Evolutionary conservation across 768 basidiomycete species (phyloP).

Genomic region (Boletus barrowsii): DNA sequence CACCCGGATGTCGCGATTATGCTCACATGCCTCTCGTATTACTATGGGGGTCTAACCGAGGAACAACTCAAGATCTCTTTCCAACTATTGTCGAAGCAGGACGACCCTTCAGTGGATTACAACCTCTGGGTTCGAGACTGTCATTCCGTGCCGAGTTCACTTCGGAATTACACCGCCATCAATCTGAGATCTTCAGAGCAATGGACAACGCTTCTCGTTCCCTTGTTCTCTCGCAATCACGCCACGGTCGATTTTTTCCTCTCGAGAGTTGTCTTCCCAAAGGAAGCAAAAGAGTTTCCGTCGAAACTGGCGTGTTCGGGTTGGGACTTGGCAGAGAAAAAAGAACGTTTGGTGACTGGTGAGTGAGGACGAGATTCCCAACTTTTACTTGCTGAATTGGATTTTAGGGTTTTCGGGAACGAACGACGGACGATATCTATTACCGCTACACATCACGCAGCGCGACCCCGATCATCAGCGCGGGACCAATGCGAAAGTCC

Average conservation of each 20-base stretch:
- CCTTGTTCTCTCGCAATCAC: slow-evolving; percentile 36
- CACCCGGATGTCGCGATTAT: slow-evolving; percentile 48
- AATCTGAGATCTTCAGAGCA: slow-evolving; percentile 41
- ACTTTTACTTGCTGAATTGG: neutral
- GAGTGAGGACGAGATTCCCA: neutral
- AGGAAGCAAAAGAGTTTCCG: slow-evolving; percentile 47
- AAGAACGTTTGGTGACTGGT: slow-evolving; percentile 13
- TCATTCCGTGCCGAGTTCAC: slow-evolving; percentile 24
- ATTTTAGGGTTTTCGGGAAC: slow-evolving; percentile 47
- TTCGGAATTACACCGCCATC: slow-evolving; percentile 36
- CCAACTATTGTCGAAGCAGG: slow-evolving; percentile 37
- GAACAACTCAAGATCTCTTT: slow-evolving; percentile 39
- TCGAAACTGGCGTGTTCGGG: slow-evolving; percentile 45
- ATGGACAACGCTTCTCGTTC: slow-evolving; percentile 25
- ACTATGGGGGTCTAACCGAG: slow-evolving; percentile 43
- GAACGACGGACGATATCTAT: slow-evolving; percentile 42
- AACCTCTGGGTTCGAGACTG: slow-evolving; percentile 34
- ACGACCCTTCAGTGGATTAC: slow-evolving; percentile 43
- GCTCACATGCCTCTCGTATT: slow-evolving; percentile 22
- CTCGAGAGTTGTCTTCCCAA: slow-evolving; percentile 46
- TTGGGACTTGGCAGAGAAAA: slow-evolving; percentile 51
- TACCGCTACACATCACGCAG: slow-evolving; percentile 14
- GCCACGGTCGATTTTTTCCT: slow-evolving; percentile 47
- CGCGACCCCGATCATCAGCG: too few species aligned
- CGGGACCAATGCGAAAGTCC: too few species aligned